Base-by-base conservation (phyloP, 2,329 filamentous ascomycete genomes). In the Stenocarpella maydis region DNA sequence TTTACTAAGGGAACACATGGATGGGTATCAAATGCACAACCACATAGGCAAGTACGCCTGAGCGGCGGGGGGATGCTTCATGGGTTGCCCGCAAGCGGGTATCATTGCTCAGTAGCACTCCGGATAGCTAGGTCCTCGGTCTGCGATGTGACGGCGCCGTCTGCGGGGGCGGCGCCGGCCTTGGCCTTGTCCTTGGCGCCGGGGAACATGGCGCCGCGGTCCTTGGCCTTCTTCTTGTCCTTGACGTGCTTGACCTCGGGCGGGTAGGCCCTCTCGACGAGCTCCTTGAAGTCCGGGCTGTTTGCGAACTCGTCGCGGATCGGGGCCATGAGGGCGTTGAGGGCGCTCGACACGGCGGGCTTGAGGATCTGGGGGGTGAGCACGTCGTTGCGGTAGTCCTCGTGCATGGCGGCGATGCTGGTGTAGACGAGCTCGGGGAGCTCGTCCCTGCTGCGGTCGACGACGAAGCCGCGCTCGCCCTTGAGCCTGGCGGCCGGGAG, bases 341-440 rank as follows among this genome's bases (percentile, higher is more conserved):
- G 86, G 12, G 89, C 93, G 65, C 89, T 86, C 6, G 92, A 87
- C 7, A 97, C 90, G 14, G 93, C 94, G n/a, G 91, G 87, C 84
- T 99, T 98, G 65, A 98, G 85, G 15, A 92, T 82, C 83, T 98
- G 95, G 0, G 96, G 96, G 1, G 92, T 94, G 71, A 97, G 87
- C 72, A 92, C 85, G 77, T 98, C 95, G 65, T 88, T 90, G 68
- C 80, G 79, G 82, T 97, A 98, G 80, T 98, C 95, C 19, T 90
- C 88, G 72, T 93, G 89, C 77, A 98, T 85, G 75, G 92, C 31
- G 69, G 88, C 83, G 70, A 97, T 93, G 69, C 88, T 82, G n/a
- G 85, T 88, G 86, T 98, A 98, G 71, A 94, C 85, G 41, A 97
- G 82, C 1, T 93, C 89, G 77, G 96, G 93, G 39, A 85, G 76